phyloP scores from a whole-genome alignment of 345 rosid genomes.

The Corymbia maculata region DNA sequence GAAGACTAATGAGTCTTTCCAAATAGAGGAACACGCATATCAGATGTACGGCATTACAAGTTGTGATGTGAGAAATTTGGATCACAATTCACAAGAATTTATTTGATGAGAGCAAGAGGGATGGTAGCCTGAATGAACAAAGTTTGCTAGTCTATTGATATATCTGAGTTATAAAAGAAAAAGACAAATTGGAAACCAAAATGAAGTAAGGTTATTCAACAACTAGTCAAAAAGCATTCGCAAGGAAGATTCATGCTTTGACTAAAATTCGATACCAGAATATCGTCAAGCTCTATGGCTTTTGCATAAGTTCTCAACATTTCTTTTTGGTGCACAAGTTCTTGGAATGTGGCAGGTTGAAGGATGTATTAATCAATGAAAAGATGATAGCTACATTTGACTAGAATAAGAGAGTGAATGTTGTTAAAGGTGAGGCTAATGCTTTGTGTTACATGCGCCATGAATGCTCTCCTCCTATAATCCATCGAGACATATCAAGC shows the following conservation, averaged over 20 bases:
- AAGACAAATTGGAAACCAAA: too few species aligned
- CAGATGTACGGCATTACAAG: too few species aligned
- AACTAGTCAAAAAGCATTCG: neutral
- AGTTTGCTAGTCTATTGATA: too few species aligned
- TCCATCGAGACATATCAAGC: neutral
- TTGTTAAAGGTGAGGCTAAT: neutral
- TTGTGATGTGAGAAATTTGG: too few species aligned
- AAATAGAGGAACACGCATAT: too few species aligned
- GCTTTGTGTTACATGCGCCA: neutral
- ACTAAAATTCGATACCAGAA: neutral
- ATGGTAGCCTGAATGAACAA: too few species aligned
- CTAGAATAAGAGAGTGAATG: slow-evolving; percentile 1
- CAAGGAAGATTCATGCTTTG: neutral
- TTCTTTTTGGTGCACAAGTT: neutral
- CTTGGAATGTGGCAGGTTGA: neutral
- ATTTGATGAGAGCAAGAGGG: too few species aligned
- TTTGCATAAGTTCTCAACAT: neutral
- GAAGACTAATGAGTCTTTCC: too few species aligned
- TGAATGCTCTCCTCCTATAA: neutral
- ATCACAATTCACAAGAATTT: too few species aligned
- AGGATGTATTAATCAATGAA: neutral
- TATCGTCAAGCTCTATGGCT: neutral
- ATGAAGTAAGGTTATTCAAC: too few species aligned
- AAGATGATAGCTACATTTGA: neutral
- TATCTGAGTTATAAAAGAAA: too few species aligned